phyloP scores from a whole-genome alignment of 306 rosid genomes.

The Fragaria nilgerrensis region DNA sequence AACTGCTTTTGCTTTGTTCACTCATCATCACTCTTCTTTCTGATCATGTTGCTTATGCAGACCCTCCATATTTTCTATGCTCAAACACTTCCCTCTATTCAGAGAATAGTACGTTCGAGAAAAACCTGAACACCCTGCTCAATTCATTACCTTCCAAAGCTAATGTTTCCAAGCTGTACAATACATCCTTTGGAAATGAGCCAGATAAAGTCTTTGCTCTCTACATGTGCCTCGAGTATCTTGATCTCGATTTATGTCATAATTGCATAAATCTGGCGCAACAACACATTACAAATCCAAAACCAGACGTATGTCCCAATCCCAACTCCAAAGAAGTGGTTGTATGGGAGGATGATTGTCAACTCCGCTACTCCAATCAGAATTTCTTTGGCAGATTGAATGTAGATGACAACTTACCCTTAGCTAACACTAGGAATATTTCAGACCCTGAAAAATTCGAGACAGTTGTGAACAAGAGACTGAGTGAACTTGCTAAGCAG shows the following conservation, averaged over 20 bases:
- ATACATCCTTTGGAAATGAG: conserved; percentile 11
- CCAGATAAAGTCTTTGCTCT: conserved; percentile 10
- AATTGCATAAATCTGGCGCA: conserved; percentile 33
- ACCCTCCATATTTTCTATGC: neutral
- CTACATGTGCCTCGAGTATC: conserved; percentile 26
- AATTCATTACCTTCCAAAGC: conserved; percentile 9
- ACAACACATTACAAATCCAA: conserved; percentile 15
- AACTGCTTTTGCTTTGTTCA: neutral
- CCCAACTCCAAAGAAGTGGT: conserved; percentile 40
- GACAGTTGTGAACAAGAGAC: conserved; percentile 32
- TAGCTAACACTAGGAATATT: conserved; percentile 18
- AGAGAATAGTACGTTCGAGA: conserved; percentile 14
- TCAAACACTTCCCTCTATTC: neutral
- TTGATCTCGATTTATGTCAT: neutral
- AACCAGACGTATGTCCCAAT: conserved; percentile 24
- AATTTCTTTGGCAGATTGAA: conserved; percentile 45
- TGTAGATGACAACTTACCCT: conserved; percentile 26
- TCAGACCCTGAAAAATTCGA: conserved; percentile 33
- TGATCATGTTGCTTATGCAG: neutral
- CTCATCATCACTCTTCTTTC: neutral
- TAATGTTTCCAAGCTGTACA: conserved; percentile 16
- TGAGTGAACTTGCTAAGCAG: conserved; percentile 30
- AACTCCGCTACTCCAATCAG: conserved; percentile 45
- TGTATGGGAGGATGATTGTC: conserved; percentile 57
- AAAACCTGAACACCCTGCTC: conserved; percentile 20